phyloP scores from a whole-genome alignment of 257 asterid genomes.

The Solanum gandarillasii region DNA sequence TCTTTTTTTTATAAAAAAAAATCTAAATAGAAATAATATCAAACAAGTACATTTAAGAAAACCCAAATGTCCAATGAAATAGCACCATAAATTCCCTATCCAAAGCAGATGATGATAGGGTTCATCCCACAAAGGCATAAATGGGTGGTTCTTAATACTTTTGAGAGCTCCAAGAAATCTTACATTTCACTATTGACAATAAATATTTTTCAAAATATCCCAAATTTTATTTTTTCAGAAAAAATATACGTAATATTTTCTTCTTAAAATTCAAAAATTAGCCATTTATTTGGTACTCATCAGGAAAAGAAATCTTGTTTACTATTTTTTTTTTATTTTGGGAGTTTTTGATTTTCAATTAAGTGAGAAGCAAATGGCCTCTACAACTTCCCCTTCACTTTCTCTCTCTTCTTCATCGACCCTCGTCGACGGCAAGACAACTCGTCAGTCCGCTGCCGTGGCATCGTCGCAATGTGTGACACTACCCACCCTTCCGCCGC shows the following conservation, averaged over 20 bases:
- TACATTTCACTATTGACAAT: background rate
- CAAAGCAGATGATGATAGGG: background rate
- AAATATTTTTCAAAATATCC: background rate
- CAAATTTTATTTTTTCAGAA: background rate
- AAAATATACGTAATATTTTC: background rate
- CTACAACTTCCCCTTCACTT: slow-evolving; percentile 42
- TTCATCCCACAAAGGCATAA: background rate
- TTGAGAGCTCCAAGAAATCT: background rate
- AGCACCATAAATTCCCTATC: slow-evolving; percentile 3
- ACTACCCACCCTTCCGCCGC: slow-evolving; percentile 23
- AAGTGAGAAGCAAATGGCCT: slow-evolving; percentile 29
- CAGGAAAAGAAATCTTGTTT: background rate
- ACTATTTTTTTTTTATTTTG: background rate
- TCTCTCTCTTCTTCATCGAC: slow-evolving; percentile 46
- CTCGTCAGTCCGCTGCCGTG: slow-evolving; percentile 25
- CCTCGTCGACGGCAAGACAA: slow-evolving; percentile 26
- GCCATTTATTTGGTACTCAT: background rate
- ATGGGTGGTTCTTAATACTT: slow-evolving; percentile 1
- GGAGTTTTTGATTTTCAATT: background rate
- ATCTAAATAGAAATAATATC: background rate
- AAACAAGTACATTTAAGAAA: background rate
- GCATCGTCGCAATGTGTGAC: slow-evolving; percentile 28
- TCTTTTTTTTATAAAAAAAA: too few relatives aligned
- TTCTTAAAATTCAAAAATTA: background rate
- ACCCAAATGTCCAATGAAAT: background rate